phyloP scores from a whole-genome alignment of 2,329 filamentous ascomycete species.

The Trichoderma sp. region DNA sequence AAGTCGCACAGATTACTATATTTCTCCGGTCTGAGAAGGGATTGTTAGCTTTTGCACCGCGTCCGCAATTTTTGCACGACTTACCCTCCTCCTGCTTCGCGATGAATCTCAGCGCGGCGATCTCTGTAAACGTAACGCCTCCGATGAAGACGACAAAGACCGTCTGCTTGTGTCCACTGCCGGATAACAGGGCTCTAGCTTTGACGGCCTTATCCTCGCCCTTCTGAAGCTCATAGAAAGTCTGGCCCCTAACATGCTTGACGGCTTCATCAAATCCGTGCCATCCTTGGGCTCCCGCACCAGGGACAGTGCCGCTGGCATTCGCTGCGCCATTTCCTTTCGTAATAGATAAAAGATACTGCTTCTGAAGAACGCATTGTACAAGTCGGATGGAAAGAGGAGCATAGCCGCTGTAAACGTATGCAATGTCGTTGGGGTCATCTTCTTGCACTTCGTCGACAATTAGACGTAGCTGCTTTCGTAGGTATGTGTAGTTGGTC shows the following conservation, averaged over 20 bases:
- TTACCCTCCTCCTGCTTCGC: constrained; percentile 76
- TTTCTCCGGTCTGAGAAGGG: constrained; percentile 64
- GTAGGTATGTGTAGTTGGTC: constrained; percentile 87
- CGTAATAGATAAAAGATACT: constrained; percentile 71
- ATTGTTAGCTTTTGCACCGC: constrained; percentile 27
- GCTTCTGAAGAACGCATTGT: constrained; percentile 90
- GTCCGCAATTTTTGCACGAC: constrained; percentile 27
- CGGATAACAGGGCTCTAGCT: constrained; percentile 79
- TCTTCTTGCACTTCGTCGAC: constrained; percentile 96
- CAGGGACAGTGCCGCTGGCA: constrained; percentile 37
- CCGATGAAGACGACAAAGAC: constrained; percentile 96
- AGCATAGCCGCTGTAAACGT: constrained; percentile 96
- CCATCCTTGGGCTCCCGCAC: constrained; percentile 76
- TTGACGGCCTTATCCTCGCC: constrained; percentile 91
- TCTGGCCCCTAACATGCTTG: constrained; percentile 82
- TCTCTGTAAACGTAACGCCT: constrained; percentile 95
- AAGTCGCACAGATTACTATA: constrained; percentile 90
- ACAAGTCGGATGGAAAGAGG: constrained; percentile 88
- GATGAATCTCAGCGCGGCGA: constrained; percentile 89
- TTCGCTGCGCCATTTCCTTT: constrained; percentile 56
- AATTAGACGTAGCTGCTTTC: constrained; percentile 84
- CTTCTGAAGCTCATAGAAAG: constrained; percentile 89
- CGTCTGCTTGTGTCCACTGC: constrained; percentile 76
- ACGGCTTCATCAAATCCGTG: constrained; percentile 90
- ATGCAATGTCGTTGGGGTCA: constrained; percentile 92